Evolutionary conservation across 768 basidiomycete genomes (phyloP), one percentile per base, ranked within the genome.

Genomic region (Boletus rubescentipes): DNA sequence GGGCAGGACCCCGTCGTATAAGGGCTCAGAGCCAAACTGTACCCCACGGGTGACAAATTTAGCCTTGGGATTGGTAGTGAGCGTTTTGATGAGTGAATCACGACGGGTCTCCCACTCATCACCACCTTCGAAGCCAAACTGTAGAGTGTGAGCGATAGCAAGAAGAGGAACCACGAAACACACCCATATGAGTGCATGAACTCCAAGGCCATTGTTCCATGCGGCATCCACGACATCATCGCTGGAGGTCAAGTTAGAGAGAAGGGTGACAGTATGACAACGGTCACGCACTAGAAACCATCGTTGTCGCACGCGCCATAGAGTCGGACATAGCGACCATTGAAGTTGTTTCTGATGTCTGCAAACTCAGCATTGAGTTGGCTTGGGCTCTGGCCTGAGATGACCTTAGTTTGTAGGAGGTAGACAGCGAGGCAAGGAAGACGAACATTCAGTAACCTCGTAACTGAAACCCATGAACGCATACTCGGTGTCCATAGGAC

Each of bases 391-490:
- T 87, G 87, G 56, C 87, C 86, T 88, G 46, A 30, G 7, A 18
- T 5, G 9, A 16, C 2, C 35, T 61, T 47, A 65, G 46, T 46
- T 36, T 39, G 12, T 8, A n/a, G 6, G 14, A 41, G 23, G 18
- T 5, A 39, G 20, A n/a, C 18, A n/a, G 20, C 18, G 16, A 41
- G 12, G 37, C 16, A 32, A 37, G 5, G 2, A 47, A 30, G 29
- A 69, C 81, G 46, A 59, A 86, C 87, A 89, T 11, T 72, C 75
- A 39, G 83, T 80, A 21, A 90, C 76, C 61, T 87, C 87, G 59
- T 91, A 91, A 65, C 86, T 86, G 69, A 91, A 86, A 0, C 87
- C 89, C 46, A 90, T 69, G 64, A 91, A 91, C 0, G 80, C 89
- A 59, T 88, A 89, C 65, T 91, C 89, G 0, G 79, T 81, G 49